A percentile compares a stretch with the other conserved stretches of the same genome.
Conservation (phyloP, 306 rosid species). For the Vigna trinervia region DNA sequence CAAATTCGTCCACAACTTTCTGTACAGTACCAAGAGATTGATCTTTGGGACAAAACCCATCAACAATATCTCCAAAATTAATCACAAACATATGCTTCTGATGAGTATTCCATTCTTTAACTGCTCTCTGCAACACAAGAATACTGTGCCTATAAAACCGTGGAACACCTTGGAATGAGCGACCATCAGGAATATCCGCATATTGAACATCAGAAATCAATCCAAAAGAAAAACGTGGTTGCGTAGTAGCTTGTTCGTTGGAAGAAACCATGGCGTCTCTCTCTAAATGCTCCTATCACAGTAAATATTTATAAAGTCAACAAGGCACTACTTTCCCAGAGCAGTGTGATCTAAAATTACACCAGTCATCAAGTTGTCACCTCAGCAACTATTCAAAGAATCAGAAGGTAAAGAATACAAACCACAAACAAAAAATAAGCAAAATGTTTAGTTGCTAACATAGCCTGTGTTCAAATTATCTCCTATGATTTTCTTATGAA, state of each 20-base stretch:
- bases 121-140: constrained; percentile 73
- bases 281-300: constrained; percentile 49
- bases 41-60: constrained; percentile 83
- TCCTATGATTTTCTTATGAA: constrained; percentile 19
- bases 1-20: constrained; percentile 68
- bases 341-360: constrained; percentile 31
- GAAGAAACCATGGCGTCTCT: constrained; percentile 61
- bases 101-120: constrained; percentile 72
- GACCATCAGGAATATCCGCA: constrained; percentile 92
- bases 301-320: constrained; percentile 36
- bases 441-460: not conserved
- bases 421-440: constrained; percentile 18
- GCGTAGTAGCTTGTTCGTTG: constrained; percentile 46
- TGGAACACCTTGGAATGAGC: constrained; percentile 84
- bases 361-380: constrained; percentile 28
- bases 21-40: constrained; percentile 65
- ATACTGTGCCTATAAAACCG: constrained; percentile 86
- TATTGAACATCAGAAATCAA: constrained; percentile 91
- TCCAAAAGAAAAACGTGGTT: constrained; percentile 83
- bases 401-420: constrained; percentile 12
- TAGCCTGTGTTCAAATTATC: not conserved
- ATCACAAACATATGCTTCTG: constrained; percentile 71
- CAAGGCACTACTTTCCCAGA: constrained; percentile 35
- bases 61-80: constrained; percentile 90
- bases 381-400: constrained; percentile 24